Evolutionary conservation across 176 grass and related monocot genomes (phyloP).

Genomic region (Themeda triandra): DNA sequence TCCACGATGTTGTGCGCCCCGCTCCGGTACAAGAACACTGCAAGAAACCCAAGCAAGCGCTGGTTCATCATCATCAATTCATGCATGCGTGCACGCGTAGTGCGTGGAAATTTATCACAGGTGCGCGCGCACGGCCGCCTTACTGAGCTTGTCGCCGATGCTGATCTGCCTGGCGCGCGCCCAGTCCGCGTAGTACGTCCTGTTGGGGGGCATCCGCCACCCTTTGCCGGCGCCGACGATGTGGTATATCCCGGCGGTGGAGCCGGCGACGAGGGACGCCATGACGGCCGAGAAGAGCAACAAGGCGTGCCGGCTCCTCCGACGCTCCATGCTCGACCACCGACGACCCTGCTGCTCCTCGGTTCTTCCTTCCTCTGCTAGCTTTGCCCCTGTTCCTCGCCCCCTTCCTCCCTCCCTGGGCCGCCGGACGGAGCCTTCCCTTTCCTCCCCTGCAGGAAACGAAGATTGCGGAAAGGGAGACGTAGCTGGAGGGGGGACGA

Average conservation of each 20-base stretch:
- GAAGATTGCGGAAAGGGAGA: slow-evolving; percentile 1
- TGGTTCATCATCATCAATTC: not conserved
- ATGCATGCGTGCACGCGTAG: not conserved
- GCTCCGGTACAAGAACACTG: slow-evolving; percentile 79
- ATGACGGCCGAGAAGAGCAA: slow-evolving; percentile 39
- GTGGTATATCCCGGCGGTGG: slow-evolving; percentile 53
- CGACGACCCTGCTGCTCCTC: not conserved
- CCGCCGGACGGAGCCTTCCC: slow-evolving; percentile 9
- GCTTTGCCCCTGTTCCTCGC: not conserved
- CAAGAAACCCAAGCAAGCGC: too few species aligned
- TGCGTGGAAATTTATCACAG: not conserved
- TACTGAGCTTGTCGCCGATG: slow-evolving; percentile 73
- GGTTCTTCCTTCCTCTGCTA: not conserved
- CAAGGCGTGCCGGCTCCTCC: slow-evolving; percentile 19
- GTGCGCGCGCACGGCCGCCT: not conserved
- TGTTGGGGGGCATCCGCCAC: slow-evolving; percentile 64
- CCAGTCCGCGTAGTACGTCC: slow-evolving; percentile 84
- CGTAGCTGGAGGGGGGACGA: not conserved
- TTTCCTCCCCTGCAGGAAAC: not conserved
- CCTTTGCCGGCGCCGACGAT: slow-evolving; percentile 86
- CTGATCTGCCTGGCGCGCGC: slow-evolving; percentile 41
- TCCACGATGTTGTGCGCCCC: slow-evolving; percentile 75
- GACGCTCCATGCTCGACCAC: slow-evolving; percentile 20
- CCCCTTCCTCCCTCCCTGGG: not conserved
- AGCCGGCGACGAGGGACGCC: slow-evolving; percentile 48